Conservation (phyloP, 2,329 filamentous ascomycete genomes). For the Annulohypoxylon truncatum region DNA sequence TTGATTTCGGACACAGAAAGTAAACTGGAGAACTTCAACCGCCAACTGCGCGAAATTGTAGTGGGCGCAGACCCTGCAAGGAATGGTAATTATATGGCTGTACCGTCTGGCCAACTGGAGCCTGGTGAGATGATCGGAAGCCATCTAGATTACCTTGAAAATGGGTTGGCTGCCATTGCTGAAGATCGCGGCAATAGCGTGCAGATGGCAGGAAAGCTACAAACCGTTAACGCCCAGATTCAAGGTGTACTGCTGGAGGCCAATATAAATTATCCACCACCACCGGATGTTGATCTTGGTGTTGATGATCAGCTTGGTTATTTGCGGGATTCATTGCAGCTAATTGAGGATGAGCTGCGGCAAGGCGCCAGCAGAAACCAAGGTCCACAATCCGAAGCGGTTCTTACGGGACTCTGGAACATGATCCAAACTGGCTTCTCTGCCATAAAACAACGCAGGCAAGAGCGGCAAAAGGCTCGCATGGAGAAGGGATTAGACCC, state of each 20-base stretch:
- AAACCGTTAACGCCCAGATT: slow-evolving; percentile 72
- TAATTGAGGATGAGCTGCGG: slow-evolving; percentile 59
- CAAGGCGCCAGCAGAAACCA: slow-evolving; percentile 55
- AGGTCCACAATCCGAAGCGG: slow-evolving; percentile 66
- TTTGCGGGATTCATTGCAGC: slow-evolving; percentile 70
- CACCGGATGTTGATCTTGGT: slow-evolving; percentile 67
- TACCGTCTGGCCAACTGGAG: slow-evolving; percentile 56
- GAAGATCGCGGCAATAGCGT: slow-evolving; percentile 62
- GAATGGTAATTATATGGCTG: slow-evolving; percentile 59
- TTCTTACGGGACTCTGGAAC: slow-evolving; percentile 68
- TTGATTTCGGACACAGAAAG: slow-evolving; percentile 71
- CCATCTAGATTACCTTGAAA: slow-evolving; percentile 79
- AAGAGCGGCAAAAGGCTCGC: slow-evolving; percentile 64
- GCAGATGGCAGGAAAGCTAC: slow-evolving; percentile 67
- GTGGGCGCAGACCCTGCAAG: slow-evolving; percentile 69
- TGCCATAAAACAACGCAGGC: slow-evolving; percentile 65
- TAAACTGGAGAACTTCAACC: slow-evolving; percentile 75
- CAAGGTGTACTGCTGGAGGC: slow-evolving; percentile 66
- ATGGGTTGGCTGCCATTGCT: slow-evolving; percentile 70
- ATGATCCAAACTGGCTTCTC: slow-evolving; percentile 67
- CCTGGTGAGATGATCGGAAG: slow-evolving; percentile 61
- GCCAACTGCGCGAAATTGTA: slow-evolving; percentile 74
- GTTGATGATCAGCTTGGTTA: slow-evolving; percentile 76
- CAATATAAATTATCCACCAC: slow-evolving; percentile 63
- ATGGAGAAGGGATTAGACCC: slow-evolving; percentile 67